Evolutionary conservation across 2,329 filamentous ascomycete species (phyloP), one percentile per base, ranked within the genome.

Genomic region (Ophidiomyces ophidiicola): DNA sequence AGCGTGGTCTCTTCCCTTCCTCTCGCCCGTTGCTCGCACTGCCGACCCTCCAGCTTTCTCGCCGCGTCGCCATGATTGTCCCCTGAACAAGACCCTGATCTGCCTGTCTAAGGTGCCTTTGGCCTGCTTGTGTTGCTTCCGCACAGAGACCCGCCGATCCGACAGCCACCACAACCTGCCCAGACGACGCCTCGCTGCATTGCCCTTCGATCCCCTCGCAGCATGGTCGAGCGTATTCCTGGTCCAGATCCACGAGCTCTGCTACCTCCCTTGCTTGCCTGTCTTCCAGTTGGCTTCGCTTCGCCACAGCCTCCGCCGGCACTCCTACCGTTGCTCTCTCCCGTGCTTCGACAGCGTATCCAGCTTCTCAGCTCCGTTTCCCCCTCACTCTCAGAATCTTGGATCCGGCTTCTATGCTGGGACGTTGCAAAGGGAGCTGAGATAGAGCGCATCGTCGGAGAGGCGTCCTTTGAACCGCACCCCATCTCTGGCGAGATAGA

Each of bases 401-500:
- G 76, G 76, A 59, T 79, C 1, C 62, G 65, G 2, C 56, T 78
- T 23, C 61, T 80, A 7, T 74, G 68, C 48, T 79, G 76, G 76
- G 69, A 76, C 46, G 45, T 59, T 1, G 54, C 58, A 5, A 64
- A 68, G 38, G 74, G 70, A 2, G 64, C 70, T 21, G 66, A 63
- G 42, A 60, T 79, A 7, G 68, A 71, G 34, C 58, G 62, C 8
- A 54, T 72, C 15, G 64, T 79, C 24, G 67, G 71, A 44, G 62
- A 65, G 24, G 62, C 73, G 21, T 62, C 63, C 12, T 68, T 78
- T 41, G 76, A 79, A 53, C 72, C 74, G 31, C 76, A 80, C 48
- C 76, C 76, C 0, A 70, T 71, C 2, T 79, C 76, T 1, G 76
- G 76, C 33, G 76, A 80, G 51, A 69, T 80, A 31, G 76, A 80